phyloP scores from a whole-genome alignment of 345 rosid genomes.

The Acer negundo region DNA sequence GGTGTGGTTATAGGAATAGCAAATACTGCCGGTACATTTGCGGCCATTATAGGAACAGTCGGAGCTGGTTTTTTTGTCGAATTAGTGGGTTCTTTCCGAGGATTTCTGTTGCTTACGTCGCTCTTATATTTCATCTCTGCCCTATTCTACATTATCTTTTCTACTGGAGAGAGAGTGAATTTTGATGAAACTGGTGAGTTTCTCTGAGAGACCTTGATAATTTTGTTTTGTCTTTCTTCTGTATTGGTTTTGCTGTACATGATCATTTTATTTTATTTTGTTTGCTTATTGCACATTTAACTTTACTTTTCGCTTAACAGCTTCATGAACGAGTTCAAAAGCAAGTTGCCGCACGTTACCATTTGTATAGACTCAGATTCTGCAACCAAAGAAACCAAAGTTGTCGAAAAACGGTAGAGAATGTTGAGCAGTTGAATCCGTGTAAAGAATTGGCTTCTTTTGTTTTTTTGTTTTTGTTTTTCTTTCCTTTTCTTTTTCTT shows the following conservation, averaged over 20 bases:
- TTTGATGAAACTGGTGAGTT: constrained; percentile 59
- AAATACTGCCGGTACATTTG: constrained; percentile 81
- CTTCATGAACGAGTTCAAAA: neutral
- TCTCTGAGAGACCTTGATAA: neutral
- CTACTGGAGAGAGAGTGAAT: constrained; percentile 83
- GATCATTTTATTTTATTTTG: too few species aligned
- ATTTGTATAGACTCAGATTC: neutral
- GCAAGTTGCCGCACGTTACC: neutral
- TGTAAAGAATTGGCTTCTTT: neutral
- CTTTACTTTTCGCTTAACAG: constrained; percentile 3
- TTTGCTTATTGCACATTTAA: neutral
- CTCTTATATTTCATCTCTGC: constrained; percentile 69
- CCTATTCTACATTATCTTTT: constrained; percentile 66
- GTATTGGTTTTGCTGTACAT: neutral
- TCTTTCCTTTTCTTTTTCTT: neutral
- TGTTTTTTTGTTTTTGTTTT: too few species aligned
- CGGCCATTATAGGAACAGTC: constrained; percentile 93
- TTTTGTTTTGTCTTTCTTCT: neutral
- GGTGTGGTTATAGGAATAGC: constrained; percentile 63
- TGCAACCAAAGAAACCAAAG: neutral
- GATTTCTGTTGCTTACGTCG: constrained; percentile 82
- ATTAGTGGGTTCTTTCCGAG: constrained; percentile 84
- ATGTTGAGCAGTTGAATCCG: neutral
- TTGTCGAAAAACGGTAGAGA: neutral
- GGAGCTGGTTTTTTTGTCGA: constrained; percentile 97